phyloP scores from a whole-genome alignment of 140 eudicot species.

The Oenanthe javanica region DNA sequence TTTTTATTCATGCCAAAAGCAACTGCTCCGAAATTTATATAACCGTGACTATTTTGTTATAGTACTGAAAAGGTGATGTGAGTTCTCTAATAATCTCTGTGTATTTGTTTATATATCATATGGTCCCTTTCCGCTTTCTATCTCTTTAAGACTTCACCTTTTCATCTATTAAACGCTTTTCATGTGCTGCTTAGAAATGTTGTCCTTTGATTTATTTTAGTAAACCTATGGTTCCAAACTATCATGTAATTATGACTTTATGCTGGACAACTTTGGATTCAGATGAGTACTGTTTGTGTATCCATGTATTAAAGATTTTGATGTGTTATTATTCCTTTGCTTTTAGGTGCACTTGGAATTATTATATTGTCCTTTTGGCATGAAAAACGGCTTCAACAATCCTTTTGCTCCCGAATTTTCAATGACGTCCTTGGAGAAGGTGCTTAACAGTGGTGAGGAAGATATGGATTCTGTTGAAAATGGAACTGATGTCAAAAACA shows the following conservation, averaged over 20 bases:
- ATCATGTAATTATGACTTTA: background rate
- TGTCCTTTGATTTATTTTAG: background rate
- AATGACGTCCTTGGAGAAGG: constrained; percentile 85
- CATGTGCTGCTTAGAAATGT: background rate
- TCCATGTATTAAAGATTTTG: background rate
- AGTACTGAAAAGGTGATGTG: background rate
- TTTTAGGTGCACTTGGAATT: constrained; percentile 93
- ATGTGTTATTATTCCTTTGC: constrained; percentile 2
- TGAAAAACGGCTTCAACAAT: constrained; percentile 62
- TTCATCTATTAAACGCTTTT: background rate
- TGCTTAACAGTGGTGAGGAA: constrained; percentile 49
- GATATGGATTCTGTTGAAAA: constrained; percentile 24
- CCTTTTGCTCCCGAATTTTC: constrained; percentile 59
- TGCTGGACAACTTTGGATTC: background rate
- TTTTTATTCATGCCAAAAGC: background rate
- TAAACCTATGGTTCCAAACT: background rate
- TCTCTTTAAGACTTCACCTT: background rate
- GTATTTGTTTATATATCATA: background rate
- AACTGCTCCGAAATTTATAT: background rate
- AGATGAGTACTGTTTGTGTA: background rate
- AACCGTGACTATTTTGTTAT: background rate
- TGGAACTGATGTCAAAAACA: constrained; percentile 37
- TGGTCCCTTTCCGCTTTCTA: background rate
- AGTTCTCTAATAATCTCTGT: background rate
- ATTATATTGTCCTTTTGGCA: constrained; percentile 67